These are phyloP conservation scores for Bruguiera hainesii DNA, from an alignment of 441 rosid species.

Conservation along the genomic window DNA sequence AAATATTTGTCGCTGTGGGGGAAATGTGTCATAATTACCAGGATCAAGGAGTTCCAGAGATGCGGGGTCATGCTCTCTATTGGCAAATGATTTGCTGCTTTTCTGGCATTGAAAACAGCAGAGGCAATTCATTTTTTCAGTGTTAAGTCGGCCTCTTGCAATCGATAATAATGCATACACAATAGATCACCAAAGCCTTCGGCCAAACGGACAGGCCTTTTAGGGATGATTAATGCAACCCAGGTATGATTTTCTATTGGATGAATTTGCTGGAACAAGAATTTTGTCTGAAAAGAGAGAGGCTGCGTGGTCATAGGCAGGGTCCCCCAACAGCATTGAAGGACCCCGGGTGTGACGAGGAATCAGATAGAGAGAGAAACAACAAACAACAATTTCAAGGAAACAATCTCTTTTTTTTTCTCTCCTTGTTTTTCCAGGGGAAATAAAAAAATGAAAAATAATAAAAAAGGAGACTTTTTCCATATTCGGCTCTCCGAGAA, in stretches of 20 bases:
- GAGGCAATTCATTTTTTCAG: conserved; percentile 53
- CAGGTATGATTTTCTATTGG: background rate
- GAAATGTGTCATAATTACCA: conserved; percentile 25
- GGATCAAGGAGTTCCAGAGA: conserved; percentile 14
- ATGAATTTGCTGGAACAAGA: background rate
- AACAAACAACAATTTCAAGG: conserved; percentile 12
- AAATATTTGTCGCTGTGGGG: background rate
- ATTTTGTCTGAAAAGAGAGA: background rate
- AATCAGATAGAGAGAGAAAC: conserved; percentile 1
- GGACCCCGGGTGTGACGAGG: conserved; percentile 31
- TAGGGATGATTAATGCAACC: background rate
- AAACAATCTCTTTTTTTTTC: background rate
- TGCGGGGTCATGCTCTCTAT: conserved; percentile 26
- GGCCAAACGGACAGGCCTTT: no score
- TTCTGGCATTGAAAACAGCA: conserved; percentile 62
- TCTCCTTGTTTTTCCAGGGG: no score
- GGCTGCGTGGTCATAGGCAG: conserved; percentile 9
- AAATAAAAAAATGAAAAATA: no score
- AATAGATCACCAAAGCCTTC: no score
- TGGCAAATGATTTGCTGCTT: conserved; percentile 34
- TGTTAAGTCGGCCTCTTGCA: no score
- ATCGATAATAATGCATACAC: no score
- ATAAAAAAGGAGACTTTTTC: conserved; percentile 5
- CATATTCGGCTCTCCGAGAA: conserved; percentile 16
- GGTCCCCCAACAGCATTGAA: conserved; percentile 37